Base-by-base conservation (phyloP, 1,284 basidiomycete genomes). In the Rhodofomes roseus region DNA sequence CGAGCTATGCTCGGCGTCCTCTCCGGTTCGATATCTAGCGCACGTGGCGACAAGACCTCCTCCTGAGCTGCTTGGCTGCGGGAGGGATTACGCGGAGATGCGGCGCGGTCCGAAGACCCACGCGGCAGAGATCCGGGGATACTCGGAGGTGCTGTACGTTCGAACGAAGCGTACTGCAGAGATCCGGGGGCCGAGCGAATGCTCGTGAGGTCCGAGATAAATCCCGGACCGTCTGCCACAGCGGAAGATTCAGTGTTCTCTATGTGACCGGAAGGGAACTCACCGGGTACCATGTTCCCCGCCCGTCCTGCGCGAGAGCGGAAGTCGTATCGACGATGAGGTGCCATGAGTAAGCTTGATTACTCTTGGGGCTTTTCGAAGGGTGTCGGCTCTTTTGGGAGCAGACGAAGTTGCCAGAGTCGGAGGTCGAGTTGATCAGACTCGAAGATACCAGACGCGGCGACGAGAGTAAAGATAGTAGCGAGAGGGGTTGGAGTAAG, bases 381-480 rank as follows among this genome's bases (percentile, higher is more conserved):
- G 31, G 11, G 31, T 34, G 11, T 34, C 11, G 11, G 5, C 5
- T 34, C 11, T 5, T 34, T 14, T 39, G 16, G 9, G n/a, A 18
- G 37, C 12, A 39, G 16, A 23, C n/a, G n/a, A 27, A n/a, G n/a
- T 44, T n/a, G 55, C 36, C 55, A 46, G 55, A 56, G 34, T n/a
- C n/a, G n/a, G n/a, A n/a, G n/a, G 29, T 51, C 55, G 55, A 56
- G 55, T 50, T 50, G 55, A 56, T 56, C 55, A 56, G 44, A 40
- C 46, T 40, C 29, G 46, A 56, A 23, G 39, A n/a, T 6, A 29
- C 55, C 55, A 50, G 55, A 51, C 43, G n/a, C 4, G 44, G 43
- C 46, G 36, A 39, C 44, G 22, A 36, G 4, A 37, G n/a, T 39
- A n/a, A 31, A 25, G 43, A 50, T 25, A 27, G 34, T 40, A 48